These are phyloP conservation scores for Uronychia setigera DNA, from an alignment of 73 alveolate genomes.

Conservation along the genomic window DNA sequence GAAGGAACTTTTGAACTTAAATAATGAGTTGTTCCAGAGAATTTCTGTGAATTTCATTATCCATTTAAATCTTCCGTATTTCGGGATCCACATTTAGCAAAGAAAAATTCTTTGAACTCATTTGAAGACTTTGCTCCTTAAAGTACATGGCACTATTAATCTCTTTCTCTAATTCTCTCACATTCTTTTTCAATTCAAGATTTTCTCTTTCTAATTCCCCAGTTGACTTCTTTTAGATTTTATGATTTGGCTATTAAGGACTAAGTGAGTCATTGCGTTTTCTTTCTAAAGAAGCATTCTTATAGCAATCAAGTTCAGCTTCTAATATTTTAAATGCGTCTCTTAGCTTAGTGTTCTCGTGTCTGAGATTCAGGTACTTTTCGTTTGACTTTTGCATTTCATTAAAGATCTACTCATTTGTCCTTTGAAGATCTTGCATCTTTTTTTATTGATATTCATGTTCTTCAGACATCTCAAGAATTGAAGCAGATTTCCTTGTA, in stretches of 20 bases:
- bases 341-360: conserved; percentile 51
- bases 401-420: conserved; percentile 46
- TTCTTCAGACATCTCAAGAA: background rate
- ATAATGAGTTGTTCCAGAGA: background rate
- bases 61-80: conserved; percentile 9
- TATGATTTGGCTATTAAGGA: background rate
- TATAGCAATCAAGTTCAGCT: conserved; percentile 9
- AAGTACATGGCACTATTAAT: conserved; percentile 1
- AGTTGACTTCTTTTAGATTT: background rate
- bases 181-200: background rate
- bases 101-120: background rate
- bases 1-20: conserved; percentile 40
- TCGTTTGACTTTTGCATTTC: conserved; percentile 67
- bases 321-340: conserved; percentile 40
- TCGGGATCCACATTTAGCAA: conserved; percentile 23
- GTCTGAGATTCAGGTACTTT: conserved; percentile 41
- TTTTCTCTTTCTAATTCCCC: conserved; percentile 16
- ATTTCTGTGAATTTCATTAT: conserved; percentile 14
- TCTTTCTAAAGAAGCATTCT: background rate
- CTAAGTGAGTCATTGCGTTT: background rate
- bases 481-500: background rate
- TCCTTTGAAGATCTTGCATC: conserved; percentile 52
- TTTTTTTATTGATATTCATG: conserved; percentile 23
- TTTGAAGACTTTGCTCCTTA: conserved; percentile 12
- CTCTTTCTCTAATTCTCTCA: conserved; percentile 17